Percentiles rank a stretch among this genome's conserved stretches.
phyloP scores from a whole-genome alignment of 306 rosid species.

The Argentina anserina region DNA sequence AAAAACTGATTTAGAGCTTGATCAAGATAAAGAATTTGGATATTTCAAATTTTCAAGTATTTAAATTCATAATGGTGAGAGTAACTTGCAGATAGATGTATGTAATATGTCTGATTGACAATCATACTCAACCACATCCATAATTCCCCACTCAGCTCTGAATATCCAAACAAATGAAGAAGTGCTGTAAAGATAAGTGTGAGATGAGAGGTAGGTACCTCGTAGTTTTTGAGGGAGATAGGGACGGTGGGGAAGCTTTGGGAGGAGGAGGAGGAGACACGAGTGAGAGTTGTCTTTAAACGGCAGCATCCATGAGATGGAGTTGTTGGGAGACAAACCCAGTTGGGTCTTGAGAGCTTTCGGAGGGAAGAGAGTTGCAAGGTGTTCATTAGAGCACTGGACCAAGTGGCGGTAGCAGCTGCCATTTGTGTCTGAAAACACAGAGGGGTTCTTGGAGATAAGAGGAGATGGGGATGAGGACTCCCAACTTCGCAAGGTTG shows the following conservation, averaged over 20 bases:
- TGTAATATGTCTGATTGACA: neutral
- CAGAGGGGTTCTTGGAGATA: neutral
- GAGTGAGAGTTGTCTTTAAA: slow-evolving; percentile 13
- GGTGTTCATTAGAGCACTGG: slow-evolving; percentile 1
- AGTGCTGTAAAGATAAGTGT: neutral
- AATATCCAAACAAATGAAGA: neutral
- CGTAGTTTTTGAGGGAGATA: slow-evolving; percentile 46
- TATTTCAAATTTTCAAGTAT: neutral
- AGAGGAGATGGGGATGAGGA: neutral
- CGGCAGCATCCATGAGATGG: slow-evolving; percentile 14
- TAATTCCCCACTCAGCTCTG: too few relatives aligned
- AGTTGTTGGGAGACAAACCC: slow-evolving; percentile 6
- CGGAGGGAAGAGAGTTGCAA: slow-evolving; percentile 25
- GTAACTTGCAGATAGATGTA: neutral
- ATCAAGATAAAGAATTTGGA: neutral
- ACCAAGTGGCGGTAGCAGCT: neutral
- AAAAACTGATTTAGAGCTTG: neutral
- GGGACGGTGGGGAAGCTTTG: slow-evolving; percentile 54
- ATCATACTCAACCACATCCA: neutral
- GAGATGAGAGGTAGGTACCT: slow-evolving; percentile 39
- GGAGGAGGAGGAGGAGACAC: slow-evolving; percentile 46
- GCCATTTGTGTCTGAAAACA: slow-evolving; percentile 3
- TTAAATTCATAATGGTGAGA: neutral
- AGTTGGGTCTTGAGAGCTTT: slow-evolving; percentile 25
- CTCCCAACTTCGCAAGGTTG: too few relatives aligned